Base-by-base conservation (phyloP, 2,329 filamentous ascomycete genomes). In the Pseudophaeomoniella oleicola region DNA sequence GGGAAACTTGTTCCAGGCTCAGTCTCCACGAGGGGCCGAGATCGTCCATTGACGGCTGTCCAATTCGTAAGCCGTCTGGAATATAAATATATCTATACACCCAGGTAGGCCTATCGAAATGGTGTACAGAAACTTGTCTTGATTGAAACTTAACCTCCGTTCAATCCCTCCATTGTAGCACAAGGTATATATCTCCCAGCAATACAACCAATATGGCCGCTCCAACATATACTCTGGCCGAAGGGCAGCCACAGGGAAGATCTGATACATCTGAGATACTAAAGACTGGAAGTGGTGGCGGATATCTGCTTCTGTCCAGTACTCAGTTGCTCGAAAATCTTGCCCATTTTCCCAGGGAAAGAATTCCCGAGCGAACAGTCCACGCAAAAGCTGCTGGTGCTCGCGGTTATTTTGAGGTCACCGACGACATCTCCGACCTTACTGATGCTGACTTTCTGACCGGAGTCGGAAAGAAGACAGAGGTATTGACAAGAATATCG, bases 291-390 rank as follows among this genome's bases (percentile, higher is more conserved):
- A 39, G 39, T 11, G 51, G 51, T 14, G 47, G 52, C 13, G 63
- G 64, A 5, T 53, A 69, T 3, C 55, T 59, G 2, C 53, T 67
- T 2, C 55, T 76, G 0, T 62, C 69, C 41, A 71, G 75, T 45
- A 73, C 70, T n/a, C 70, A 75, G 36, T 49, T 78, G n/a, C 67
- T 78, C 39, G 71, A 77, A 42, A 65, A 69, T 1, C 54, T 78
- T 1, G 65, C 73, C 2, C 72, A 77, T 47, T 78, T 78, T 46
- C 65, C 71, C 39, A 63, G 72, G 4, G 72, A 78, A 52, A 58
- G 74, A 15, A 78, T 78, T 13, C 73, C 73, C 0, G 73, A 76
- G 50, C 56, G 72, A 49, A 60, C 75, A 2, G 72, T 77, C 2
- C 72, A 77, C 44, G 72, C 73, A 12, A 73, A 73, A 47, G 72